Conservation (phyloP, 192 early-diverging fungal genomes). For the Coemansia sp. region DNA sequence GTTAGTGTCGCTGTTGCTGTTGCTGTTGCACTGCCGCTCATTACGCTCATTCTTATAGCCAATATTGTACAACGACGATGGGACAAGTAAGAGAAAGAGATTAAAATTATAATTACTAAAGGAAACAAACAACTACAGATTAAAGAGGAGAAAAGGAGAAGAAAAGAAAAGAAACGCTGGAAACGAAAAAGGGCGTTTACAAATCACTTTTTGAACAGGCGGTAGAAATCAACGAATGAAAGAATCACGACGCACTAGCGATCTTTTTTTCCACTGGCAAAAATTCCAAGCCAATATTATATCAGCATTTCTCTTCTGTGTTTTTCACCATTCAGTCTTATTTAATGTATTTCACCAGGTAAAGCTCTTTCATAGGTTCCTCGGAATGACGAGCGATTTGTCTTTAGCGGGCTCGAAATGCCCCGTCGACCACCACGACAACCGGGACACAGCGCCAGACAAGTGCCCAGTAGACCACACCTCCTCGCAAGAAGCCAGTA, state of each 20-base stretch:
- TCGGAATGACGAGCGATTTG: conserved; percentile 11
- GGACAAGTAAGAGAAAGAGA: neutral
- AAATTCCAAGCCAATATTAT: neutral
- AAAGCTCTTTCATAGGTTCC: neutral
- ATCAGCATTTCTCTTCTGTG: neutral
- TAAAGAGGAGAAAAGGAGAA: conserved; percentile 2
- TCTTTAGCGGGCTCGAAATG: conserved; percentile 8
- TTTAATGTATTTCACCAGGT: neutral
- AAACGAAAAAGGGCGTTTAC: neutral
- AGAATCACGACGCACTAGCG: too few species aligned
- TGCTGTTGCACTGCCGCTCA: neutral
- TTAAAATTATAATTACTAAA: neutral
- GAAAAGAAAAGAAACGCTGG: neutral
- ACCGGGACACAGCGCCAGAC: neutral
- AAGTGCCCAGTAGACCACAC: conserved; percentile 27
- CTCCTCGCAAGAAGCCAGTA: neutral
- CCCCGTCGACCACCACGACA: conserved; percentile 7
- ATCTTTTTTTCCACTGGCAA: too few species aligned
- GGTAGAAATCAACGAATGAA: too few species aligned
- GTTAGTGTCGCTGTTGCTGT: too few species aligned
- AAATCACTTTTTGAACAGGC: too few species aligned
- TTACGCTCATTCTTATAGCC: neutral
- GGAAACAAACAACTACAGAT: neutral
- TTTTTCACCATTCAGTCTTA: neutral
- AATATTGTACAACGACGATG: neutral